Evolutionary conservation across 129 eudicot species (phyloP).

Genomic region (Flaveria sonorensis): DNA sequence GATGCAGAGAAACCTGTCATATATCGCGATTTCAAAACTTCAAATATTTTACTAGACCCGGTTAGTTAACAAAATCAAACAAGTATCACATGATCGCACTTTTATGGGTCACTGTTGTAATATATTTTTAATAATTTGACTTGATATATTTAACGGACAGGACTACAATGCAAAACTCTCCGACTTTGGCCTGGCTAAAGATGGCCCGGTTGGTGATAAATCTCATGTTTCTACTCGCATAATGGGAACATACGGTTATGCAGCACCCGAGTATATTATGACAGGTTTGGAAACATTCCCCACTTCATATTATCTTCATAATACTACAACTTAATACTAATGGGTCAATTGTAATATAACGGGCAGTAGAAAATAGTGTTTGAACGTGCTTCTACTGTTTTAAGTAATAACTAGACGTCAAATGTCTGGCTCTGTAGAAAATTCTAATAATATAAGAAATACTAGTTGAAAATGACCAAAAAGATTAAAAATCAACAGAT

Average conservation of each 20-base stretch:
- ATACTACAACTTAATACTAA: background rate
- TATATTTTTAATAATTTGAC: conserved; percentile 19
- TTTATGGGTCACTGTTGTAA: background rate
- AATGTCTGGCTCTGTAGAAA: no score
- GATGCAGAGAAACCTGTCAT: conserved; percentile 92
- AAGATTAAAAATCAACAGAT: no score
- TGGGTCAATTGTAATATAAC: background rate
- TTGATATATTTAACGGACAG: conserved; percentile 39
- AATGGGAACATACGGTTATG: conserved; percentile 97
- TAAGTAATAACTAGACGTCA: background rate
- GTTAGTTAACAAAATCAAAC: conserved; percentile 43
- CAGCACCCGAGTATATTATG: conserved; percentile 96
- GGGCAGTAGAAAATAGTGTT: background rate
- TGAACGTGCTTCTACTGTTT: background rate
- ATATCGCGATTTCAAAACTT: conserved; percentile 93
- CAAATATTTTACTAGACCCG: conserved; percentile 85
- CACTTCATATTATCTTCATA: background rate
- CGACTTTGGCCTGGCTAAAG: conserved; percentile 93
- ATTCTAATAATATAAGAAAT: no score
- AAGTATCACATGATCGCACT: conserved; percentile 5
- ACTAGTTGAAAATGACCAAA: no score
- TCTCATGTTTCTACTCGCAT: conserved; percentile 97
- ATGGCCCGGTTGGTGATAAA: conserved; percentile 96
- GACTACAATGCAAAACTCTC: conserved; percentile 91
- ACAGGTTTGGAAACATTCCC: conserved; percentile 54